Base-by-base conservation (phyloP, 106 monocot genomes). In the Apostasia ramifera region DNA sequence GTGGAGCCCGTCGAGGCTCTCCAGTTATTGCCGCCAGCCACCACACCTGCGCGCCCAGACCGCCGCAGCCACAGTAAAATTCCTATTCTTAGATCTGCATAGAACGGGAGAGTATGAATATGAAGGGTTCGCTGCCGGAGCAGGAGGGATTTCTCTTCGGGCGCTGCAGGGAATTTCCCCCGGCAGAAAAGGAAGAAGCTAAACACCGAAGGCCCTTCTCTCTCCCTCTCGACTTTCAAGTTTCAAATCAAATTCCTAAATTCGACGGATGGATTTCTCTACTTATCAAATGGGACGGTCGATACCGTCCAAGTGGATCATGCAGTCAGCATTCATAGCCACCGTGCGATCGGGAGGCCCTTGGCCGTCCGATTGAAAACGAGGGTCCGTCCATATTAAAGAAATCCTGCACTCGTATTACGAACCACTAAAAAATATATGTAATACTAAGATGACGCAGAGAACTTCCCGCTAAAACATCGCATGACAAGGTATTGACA, bases 191-290 rank as follows among this genome's bases (percentile, higher is more conserved):
- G 3, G 14, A 8, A 8, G 39, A 59, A n/a, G 40, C 40, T 7
- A 38, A 59, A 40, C 40, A 1, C 6, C 4, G 40, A 59, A 59
- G 37, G 14, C 13, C 56, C 49, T 50, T 72, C 61, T 72, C 61
- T 72, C 64, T 65, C 66, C 74, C 74, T 66, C 66, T 74, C n/a
- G 12, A 48, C 66, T 58, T 74, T 26, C 26, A 26, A 26, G 26
- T 26, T 74, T 74, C 47, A 74, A 74, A 66, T 55, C 66, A 74
- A 74, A 66, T 66, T 66, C 13, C 8, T 46, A 66, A 61, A 60
- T 60, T 48, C 54, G 57, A 74, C 74, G 74, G 74, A 15, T 47
- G 55, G 74, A 74, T 74, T 55, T 39, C 15, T 2, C 42, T 44
- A 11, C 15, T 38, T 3, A 8, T 8, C 7, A 2, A 14, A 74